A percentile compares a stretch with the other conserved stretches of the same genome.
These are phyloP conservation scores for Dothiorella sarmentorum DNA, from an alignment of 2,329 filamentous ascomycete species.

Conservation along the genomic window DNA sequence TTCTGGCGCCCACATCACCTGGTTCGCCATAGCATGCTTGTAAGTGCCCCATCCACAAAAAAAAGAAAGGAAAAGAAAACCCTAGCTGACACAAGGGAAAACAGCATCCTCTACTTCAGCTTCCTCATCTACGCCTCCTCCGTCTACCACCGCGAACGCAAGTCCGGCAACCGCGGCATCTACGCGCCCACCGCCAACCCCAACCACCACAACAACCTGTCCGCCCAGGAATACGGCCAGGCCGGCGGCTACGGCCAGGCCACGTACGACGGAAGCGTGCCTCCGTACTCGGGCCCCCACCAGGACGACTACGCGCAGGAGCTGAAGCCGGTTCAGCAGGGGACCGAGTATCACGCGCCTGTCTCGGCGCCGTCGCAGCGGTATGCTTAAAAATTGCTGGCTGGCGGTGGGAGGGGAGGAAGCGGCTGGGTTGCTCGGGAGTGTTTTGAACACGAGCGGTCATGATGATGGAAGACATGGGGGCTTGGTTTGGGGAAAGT, in stretches of 20 bases:
- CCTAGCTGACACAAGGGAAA: background rate
- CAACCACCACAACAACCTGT: background rate
- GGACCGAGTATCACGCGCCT: too few species aligned
- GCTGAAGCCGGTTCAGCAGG: background rate
- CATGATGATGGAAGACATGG: too few species aligned
- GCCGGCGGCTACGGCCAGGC: background rate
- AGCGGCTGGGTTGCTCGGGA: too few species aligned
- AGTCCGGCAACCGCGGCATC: background rate
- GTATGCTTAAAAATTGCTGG: too few species aligned
- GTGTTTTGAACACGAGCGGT: too few species aligned
- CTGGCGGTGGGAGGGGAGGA: too few species aligned
- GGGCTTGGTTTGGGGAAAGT: background rate
- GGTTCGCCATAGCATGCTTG: slow-evolving; percentile 35
- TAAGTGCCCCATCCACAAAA: slow-evolving; percentile 21
- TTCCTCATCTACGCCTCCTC: slow-evolving; percentile 13
- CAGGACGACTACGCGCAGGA: background rate
- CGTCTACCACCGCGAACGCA: slow-evolving; percentile 3
- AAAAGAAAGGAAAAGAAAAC: too few species aligned
- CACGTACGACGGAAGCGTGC: background rate
- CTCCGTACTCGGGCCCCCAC: too few species aligned
- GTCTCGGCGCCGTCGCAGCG: background rate
- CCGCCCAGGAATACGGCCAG: slow-evolving; percentile 1
- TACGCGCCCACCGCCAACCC: background rate
- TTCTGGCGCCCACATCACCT: slow-evolving; percentile 24
- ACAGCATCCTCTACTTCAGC: slow-evolving; percentile 10